Evolutionary conservation across 139 green algal genomes (phyloP).

Genomic region (Coccomyxa sp.): DNA sequence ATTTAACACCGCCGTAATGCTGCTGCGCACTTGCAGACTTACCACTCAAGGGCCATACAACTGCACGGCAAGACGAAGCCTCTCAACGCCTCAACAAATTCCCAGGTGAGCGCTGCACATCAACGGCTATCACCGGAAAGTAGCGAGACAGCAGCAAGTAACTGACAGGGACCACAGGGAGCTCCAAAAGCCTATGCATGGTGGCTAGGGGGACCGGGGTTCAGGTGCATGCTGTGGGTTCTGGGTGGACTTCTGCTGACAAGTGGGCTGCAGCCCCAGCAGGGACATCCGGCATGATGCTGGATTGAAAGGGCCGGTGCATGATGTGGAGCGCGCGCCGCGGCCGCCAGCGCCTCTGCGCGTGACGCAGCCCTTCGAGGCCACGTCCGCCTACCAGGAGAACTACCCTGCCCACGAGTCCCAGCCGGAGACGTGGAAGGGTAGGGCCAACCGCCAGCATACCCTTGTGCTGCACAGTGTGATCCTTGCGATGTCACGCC

Average conservation of each 20-base stretch:
- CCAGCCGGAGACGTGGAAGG: neutral
- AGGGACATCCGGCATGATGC: too few species aligned
- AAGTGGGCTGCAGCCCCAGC: too few species aligned
- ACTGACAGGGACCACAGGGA: neutral
- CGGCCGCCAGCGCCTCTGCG: neutral
- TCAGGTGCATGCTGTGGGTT: neutral
- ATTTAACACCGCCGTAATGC: neutral
- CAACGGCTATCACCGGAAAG: neutral
- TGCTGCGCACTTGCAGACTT: neutral
- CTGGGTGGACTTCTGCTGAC: neutral
- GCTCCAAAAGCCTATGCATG: neutral
- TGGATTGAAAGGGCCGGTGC: neutral
- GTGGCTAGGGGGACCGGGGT: neutral
- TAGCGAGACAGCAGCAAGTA: too few species aligned
- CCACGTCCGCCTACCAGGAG: conserved; percentile 21
- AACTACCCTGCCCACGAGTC: conserved; percentile 15
- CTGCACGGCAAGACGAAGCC: conserved; percentile 6
- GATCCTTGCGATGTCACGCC: too few species aligned
- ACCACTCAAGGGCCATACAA: conserved; percentile 15
- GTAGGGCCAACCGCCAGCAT: too few species aligned
- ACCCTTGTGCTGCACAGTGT: too few species aligned
- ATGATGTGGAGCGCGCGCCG: conserved; percentile 7
- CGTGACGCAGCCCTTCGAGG: conserved; percentile 14
- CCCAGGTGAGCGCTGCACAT: conserved; percentile 1
- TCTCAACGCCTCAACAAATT: conserved; percentile 15